Conservation (phyloP, 1,139 yeast species). For the Taiozyma sp. region DNA sequence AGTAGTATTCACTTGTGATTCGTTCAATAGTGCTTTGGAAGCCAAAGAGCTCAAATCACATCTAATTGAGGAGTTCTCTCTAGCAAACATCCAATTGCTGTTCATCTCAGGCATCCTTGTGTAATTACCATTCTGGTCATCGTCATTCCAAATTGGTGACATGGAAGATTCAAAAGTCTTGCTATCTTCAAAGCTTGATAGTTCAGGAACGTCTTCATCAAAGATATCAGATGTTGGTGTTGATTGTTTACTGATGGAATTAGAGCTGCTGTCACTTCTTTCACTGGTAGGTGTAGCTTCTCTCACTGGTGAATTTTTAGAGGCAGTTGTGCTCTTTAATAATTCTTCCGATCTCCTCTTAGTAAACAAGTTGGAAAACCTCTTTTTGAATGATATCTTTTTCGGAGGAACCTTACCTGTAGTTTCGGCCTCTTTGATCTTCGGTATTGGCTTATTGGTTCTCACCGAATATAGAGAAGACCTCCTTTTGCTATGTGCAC, state of each 20-base stretch:
- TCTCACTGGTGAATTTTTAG: background rate
- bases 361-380: slow-evolving; percentile 14
- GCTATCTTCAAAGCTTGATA: slow-evolving; percentile 14
- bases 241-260: background rate
- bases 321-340: background rate
- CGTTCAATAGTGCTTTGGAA: background rate
- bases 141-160: slow-evolving; percentile 19
- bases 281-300: background rate
- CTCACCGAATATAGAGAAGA: slow-evolving; percentile 14
- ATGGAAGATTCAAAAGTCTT: slow-evolving; percentile 20
- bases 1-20: background rate
- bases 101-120: slow-evolving; percentile 1
- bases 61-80: slow-evolving; percentile 20
- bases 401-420: slow-evolving; percentile 1
- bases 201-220: slow-evolving; percentile 11
- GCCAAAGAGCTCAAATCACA: slow-evolving; percentile 3
- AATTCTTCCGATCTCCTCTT: background rate
- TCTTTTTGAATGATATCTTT: slow-evolving; percentile 10
- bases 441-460: slow-evolving; percentile 18
- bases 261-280: background rate
- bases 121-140: slow-evolving; percentile 1
- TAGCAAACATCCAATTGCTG: slow-evolving; percentile 15
- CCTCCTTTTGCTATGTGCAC: slow-evolving; percentile 3
- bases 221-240: background rate
- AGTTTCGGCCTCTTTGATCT: slow-evolving; percentile 4